Conservation (phyloP, 768 basidiomycete genomes). For the Termitomyces sp. region DNA sequence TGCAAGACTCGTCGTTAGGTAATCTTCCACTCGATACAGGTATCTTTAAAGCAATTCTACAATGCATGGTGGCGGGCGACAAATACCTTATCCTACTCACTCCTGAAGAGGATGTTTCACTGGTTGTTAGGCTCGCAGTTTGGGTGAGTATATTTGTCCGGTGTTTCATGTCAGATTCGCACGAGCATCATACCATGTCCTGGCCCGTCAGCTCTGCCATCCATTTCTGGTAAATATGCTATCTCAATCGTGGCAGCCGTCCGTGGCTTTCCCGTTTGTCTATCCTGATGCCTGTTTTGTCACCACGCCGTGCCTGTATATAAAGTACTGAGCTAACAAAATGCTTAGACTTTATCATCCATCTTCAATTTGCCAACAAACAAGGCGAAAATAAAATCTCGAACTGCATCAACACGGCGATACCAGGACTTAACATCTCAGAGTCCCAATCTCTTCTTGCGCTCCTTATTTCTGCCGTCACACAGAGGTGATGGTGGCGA, state of each 20-base stretch:
- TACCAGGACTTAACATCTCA: not conserved
- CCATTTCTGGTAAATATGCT: not conserved
- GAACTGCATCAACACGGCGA: conserved; percentile 5
- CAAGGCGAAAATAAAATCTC: conserved; percentile 43
- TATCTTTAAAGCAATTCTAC: conserved; percentile 60
- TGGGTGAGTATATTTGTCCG: conserved; percentile 38
- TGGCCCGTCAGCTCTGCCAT: not conserved
- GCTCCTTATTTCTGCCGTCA: conserved; percentile 14
- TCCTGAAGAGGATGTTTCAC: conserved; percentile 55
- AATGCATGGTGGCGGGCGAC: conserved; percentile 57
- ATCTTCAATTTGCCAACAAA: conserved; percentile 57
- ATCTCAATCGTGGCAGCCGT: not conserved
- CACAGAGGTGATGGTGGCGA: conserved; percentile 6
- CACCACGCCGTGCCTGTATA: not conserved
- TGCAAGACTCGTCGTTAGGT: conserved; percentile 37
- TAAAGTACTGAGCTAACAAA: not conserved
- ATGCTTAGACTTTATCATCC: conserved; percentile 46
- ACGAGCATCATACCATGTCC: not conserved
- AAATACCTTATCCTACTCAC: conserved; percentile 63
- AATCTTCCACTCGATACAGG: conserved; percentile 54
- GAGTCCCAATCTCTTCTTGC: conserved; percentile 15
- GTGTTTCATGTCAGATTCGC: not conserved
- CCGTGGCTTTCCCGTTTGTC: not conserved
- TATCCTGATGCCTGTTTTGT: not conserved
- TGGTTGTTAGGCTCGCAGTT: conserved; percentile 51